A percentile compares a stretch with the other conserved stretches of the same genome.
Conservation (phyloP, 2,329 filamentous ascomycete genomes). For the Colletotrichum tanaceti region DNA sequence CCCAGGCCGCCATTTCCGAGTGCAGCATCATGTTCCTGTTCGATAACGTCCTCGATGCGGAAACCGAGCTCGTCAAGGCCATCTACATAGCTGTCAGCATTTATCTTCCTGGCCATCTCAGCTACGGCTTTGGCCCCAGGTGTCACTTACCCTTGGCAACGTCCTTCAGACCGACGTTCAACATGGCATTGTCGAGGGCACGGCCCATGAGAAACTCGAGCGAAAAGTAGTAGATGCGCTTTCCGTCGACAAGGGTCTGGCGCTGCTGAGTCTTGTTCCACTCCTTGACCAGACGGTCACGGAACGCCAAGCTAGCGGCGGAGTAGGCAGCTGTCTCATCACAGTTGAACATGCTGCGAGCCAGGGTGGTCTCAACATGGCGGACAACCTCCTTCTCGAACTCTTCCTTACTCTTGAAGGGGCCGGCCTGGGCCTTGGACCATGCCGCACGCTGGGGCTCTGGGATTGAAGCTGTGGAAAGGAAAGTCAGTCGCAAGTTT, state of each 20-base stretch:
- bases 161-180: conserved; percentile 92
- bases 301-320: conserved; percentile 89
- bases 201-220: conserved; percentile 98
- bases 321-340: conserved; percentile 94
- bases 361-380: conserved; percentile 96
- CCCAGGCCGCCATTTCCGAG: conserved; percentile 96
- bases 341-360: conserved; percentile 97
- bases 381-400: conserved; percentile 90
- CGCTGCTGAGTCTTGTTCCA: conserved; percentile 99
- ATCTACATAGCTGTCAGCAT: conserved; percentile 61
- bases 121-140: background rate
- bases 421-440: conserved; percentile 71
- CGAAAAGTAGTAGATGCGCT: conserved; percentile 96
- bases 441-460: conserved; percentile 87
- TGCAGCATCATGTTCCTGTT: conserved; percentile 95
- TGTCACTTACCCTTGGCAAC: conserved; percentile 75
- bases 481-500: conserved; percentile 16
- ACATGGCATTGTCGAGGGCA: conserved; percentile 97
- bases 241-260: conserved; percentile 89
- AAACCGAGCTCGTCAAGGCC: conserved; percentile 92
- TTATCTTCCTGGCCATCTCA: no score
- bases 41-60: conserved; percentile 94
- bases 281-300: conserved; percentile 90
- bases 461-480: conserved; percentile 75
- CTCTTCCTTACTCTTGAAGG: conserved; percentile 82